Evolutionary conservation across 495 filamentous ascomycete genomes (phyloP), one percentile per base, ranked within the genome.

Genomic region (Penicillium crystallinum): DNA sequence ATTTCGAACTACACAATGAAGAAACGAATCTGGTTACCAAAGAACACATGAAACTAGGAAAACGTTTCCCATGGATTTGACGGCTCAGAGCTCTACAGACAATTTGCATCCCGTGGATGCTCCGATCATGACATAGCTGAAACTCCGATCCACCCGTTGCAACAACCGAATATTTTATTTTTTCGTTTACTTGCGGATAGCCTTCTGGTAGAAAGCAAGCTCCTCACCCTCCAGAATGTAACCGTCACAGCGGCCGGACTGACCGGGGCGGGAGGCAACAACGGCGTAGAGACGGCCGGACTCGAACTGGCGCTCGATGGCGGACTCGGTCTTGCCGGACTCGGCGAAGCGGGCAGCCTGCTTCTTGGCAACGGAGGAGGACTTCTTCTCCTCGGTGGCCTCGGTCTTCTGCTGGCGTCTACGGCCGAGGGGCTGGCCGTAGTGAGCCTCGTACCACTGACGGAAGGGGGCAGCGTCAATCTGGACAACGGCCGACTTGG

Each of bases 391-490:
- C 71, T 88, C 86, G 61, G 80, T 69, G 55, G 70, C 68, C 59
- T 78, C 79, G 56, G 79, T 73, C 80, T 90, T 90, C 69, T 83
- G 78, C 81, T 96, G 92, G 77, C 91, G 88, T 71, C 89, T 83
- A 63, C 93, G 86, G 65, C 93, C 93, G 52, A 98, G 73, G 59
- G 77, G 60, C 74, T 87, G 81, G 68, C 93, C 93, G 80, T 98
- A 98, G 86, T 98, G 95, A 54, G 93, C 89, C 84, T 98, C 93
- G 74, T 95, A 98, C 93, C 93, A 98, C 81, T 97, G 95, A 70
- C 93, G 81, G 88, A 98, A 98, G 58, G 93, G 93, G 45, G 91
- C 89, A 57, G 95, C 95, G 76, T 98, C 93, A 78, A 98, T 80
- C 81, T 97, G 95, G 72, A 98, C 90, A 63, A 98, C 88, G 77